Evolutionary conservation across 129 eudicot species (phyloP).

Genomic region (Arctium lappa): DNA sequence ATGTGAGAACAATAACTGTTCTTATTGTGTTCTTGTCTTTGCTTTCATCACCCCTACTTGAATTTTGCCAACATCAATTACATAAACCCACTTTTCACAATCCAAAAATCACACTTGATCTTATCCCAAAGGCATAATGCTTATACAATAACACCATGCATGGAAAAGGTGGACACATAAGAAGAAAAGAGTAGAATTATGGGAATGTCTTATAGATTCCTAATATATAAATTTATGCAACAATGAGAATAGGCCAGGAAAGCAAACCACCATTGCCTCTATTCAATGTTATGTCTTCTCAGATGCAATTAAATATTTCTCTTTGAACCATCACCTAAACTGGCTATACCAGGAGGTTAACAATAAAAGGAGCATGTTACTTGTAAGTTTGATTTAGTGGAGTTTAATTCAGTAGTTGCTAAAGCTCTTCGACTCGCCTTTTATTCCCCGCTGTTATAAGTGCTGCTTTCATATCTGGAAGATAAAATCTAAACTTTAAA

Average conservation of each 20-base stretch:
- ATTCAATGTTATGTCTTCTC: neutral
- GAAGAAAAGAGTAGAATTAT: neutral
- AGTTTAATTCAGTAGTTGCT: too few species aligned
- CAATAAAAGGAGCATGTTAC: too few species aligned
- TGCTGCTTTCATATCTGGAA: neutral
- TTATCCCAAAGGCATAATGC: slow-evolving; percentile 2
- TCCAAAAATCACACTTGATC: slow-evolving; percentile 14
- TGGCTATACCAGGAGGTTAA: neutral
- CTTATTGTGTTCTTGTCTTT: neutral
- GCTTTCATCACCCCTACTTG: neutral
- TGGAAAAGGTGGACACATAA: neutral
- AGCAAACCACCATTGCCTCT: neutral
- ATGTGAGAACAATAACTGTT: neutral
- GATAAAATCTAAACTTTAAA: neutral
- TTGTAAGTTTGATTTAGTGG: too few species aligned
- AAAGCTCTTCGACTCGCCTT: too few species aligned
- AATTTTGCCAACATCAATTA: neutral
- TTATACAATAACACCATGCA: neutral
- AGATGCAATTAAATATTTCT: neutral
- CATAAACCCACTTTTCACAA: neutral
- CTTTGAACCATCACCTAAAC: neutral
- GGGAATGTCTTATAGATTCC: neutral
- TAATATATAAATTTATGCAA: neutral
- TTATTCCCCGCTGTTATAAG: too few species aligned
- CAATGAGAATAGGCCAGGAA: neutral